Percentiles rank a stretch among this genome's conserved stretches.
phyloP scores from a whole-genome alignment of 768 basidiomycete genomes.

The Pulveroboletus sp. region DNA sequence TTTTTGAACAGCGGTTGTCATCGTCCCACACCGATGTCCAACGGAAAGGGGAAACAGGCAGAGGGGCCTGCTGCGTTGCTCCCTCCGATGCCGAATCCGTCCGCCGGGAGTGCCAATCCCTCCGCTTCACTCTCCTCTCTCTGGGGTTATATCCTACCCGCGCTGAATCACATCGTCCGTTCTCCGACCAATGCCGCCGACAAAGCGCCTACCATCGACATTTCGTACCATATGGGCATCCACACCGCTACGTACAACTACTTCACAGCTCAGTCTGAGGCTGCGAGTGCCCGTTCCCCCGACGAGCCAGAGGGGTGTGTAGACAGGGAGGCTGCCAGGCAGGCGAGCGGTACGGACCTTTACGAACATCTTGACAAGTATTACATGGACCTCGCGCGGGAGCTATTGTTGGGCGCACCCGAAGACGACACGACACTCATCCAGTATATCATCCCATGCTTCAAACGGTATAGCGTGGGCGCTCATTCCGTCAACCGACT shows the following conservation, averaged over 20 bases:
- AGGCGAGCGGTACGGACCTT: conserved; percentile 58
- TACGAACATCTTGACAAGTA: conserved; percentile 74
- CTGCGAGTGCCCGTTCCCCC: conserved; percentile 26
- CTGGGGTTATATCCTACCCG: conserved; percentile 73
- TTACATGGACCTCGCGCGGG: conserved; percentile 56
- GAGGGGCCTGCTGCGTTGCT: conserved; percentile 19
- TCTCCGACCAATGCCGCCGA: conserved; percentile 54
- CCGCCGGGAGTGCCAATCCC: conserved; percentile 68
- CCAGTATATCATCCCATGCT: conserved; percentile 67
- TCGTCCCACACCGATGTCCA: conserved; percentile 21
- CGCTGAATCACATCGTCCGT: conserved; percentile 72
- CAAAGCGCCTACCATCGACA: conserved; percentile 69
- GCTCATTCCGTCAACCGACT: conserved; percentile 67
- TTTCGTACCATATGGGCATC: conserved; percentile 69
- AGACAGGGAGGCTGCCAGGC: conserved; percentile 27
- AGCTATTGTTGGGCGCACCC: conserved; percentile 59
- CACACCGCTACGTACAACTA: conserved; percentile 84
- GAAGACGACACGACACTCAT: conserved; percentile 63
- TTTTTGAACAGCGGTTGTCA: not conserved
- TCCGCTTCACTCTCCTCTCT: conserved; percentile 66
- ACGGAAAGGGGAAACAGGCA: conserved; percentile 29
- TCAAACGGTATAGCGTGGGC: conserved; percentile 66
- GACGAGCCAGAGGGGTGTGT: conserved; percentile 9
- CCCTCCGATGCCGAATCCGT: conserved; percentile 46
- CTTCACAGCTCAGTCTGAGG: conserved; percentile 59